Conservation (phyloP, 768 basidiomycete species). For the Hericium alpestre region DNA sequence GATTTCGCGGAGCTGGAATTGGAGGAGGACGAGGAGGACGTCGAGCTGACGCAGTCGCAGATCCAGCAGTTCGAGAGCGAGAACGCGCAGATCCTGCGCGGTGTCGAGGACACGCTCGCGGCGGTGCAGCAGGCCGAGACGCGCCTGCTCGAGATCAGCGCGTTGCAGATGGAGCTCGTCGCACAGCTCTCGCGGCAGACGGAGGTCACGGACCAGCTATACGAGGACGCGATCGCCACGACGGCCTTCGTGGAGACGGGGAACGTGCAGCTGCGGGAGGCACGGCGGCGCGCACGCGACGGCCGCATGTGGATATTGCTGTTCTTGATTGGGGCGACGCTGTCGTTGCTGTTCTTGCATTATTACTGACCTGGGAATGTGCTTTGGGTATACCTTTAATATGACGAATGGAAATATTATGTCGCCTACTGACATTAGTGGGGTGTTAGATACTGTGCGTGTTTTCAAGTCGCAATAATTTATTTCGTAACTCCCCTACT, state of each 20-base stretch:
- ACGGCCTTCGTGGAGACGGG: slow-evolving; percentile 82
- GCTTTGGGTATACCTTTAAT: neutral
- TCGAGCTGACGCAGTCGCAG: slow-evolving; percentile 76
- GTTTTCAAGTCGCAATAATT: too few relatives aligned
- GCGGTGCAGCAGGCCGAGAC: slow-evolving; percentile 90
- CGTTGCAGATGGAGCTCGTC: slow-evolving; percentile 86
- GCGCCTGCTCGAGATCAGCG: slow-evolving; percentile 83
- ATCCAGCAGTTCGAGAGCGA: slow-evolving; percentile 90
- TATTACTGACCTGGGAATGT: slow-evolving; percentile 45
- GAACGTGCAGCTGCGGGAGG: slow-evolving; percentile 83
- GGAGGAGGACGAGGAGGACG: slow-evolving; percentile 48
- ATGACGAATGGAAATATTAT: neutral
- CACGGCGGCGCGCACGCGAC: slow-evolving; percentile 77
- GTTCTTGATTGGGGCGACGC: slow-evolving; percentile 84
- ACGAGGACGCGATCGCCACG: slow-evolving; percentile 87
- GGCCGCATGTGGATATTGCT: slow-evolving; percentile 82
- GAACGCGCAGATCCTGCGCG: slow-evolving; percentile 76
- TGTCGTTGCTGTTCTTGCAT: slow-evolving; percentile 88
- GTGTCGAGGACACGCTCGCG: slow-evolving; percentile 77
- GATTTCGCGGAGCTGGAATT: slow-evolving; percentile 44
- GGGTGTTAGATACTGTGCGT: too few relatives aligned
- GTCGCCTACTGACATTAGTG: too few relatives aligned
- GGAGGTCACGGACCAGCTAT: slow-evolving; percentile 86
- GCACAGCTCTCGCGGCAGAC: slow-evolving; percentile 81
- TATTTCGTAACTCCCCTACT: too few relatives aligned